Conservation (phyloP, 805 yeast species). For the Saccharomycopsis babjevae region DNA sequence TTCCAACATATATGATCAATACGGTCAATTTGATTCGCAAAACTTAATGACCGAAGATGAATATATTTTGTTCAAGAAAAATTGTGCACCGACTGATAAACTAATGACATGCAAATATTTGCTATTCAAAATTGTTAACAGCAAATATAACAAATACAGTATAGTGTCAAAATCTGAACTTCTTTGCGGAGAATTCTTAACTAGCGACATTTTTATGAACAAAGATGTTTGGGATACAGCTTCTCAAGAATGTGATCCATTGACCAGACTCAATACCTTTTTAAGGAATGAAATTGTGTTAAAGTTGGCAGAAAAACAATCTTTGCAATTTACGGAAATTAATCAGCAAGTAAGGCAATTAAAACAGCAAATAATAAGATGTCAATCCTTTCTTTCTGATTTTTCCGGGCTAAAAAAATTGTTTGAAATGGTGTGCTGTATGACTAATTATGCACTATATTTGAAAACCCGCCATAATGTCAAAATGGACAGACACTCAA, state of each 20-base stretch:
- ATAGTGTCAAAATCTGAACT: background rate
- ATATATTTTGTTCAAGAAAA: background rate
- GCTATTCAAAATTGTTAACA: background rate
- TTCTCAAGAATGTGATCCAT: background rate
- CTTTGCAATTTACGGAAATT: background rate
- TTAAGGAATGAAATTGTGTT: background rate
- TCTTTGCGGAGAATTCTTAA: background rate
- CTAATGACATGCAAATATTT: background rate
- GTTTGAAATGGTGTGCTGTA: constrained; percentile 2
- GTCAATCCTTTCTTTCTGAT: background rate
- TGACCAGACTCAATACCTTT: background rate
- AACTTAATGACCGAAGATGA: background rate
- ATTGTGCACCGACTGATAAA: background rate
- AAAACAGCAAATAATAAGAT: background rate
- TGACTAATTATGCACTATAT: background rate
- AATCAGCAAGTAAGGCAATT: background rate
- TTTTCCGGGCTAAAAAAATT: background rate
- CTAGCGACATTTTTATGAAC: background rate
- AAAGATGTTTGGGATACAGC: background rate
- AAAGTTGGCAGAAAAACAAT: background rate
- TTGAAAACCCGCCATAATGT: background rate
- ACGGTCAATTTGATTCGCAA: background rate
- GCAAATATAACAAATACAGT: background rate
- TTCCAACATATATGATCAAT: background rate
- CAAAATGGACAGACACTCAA: background rate